A percentile compares a stretch with the other conserved stretches of the same genome.
These are phyloP conservation scores for Fusarium sp. DNA, from an alignment of 2,329 filamentous ascomycete species.

Conservation along the genomic window DNA sequence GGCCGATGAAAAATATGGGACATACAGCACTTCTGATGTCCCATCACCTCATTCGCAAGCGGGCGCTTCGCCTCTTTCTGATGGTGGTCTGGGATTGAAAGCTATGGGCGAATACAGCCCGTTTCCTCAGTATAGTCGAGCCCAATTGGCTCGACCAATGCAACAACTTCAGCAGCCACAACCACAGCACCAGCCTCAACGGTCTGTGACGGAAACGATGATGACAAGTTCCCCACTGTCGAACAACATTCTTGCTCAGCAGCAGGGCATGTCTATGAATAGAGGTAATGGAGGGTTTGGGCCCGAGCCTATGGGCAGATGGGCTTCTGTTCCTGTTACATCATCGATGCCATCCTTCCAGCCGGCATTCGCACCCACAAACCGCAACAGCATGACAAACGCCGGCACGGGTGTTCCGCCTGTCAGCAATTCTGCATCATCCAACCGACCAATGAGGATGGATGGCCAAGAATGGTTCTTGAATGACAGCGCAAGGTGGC, in stretches of 20 bases:
- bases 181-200: slow-evolving; percentile 26
- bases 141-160: slow-evolving; percentile 42
- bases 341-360: slow-evolving; percentile 41
- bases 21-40: slow-evolving; percentile 72
- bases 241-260: slow-evolving; percentile 25
- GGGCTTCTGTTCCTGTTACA: slow-evolving; percentile 41
- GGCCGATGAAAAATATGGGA: slow-evolving; percentile 83
- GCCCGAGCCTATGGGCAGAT: slow-evolving; percentile 45
- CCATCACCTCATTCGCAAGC: slow-evolving; percentile 63
- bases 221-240: slow-evolving; percentile 30
- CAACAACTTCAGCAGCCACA: slow-evolving; percentile 37
- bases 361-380: slow-evolving; percentile 39
- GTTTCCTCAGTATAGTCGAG: slow-evolving; percentile 51
- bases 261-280: slow-evolving; percentile 40
- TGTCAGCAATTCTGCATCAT: slow-evolving; percentile 37
- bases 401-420: slow-evolving; percentile 31
- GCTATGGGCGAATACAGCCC: slow-evolving; percentile 52
- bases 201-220: slow-evolving; percentile 30
- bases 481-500: slow-evolving; percentile 68
- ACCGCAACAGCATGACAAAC: slow-evolving; percentile 28
- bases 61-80: slow-evolving; percentile 49
- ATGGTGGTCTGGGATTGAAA: slow-evolving; percentile 44
- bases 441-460: slow-evolving; percentile 51
- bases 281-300: slow-evolving; percentile 39
- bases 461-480: slow-evolving; percentile 70